These are phyloP conservation scores for Coemansia sp. DNA, from an alignment of 192 early-diverging fungal species.

Conservation along the genomic window DNA sequence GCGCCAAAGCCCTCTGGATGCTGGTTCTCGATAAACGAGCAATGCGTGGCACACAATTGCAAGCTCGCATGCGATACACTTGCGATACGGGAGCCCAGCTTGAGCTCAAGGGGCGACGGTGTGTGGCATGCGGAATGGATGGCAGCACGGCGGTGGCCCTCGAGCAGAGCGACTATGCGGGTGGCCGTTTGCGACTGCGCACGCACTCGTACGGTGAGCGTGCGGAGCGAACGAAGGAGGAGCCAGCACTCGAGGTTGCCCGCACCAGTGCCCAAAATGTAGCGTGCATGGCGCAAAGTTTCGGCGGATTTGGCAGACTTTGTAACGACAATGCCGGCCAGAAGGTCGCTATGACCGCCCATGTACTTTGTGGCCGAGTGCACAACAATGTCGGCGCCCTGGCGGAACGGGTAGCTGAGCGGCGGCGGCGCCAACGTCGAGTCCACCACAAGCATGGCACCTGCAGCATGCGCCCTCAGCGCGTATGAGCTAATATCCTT, in stretches of 20 bases:
- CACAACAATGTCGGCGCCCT: slow-evolving; percentile 68
- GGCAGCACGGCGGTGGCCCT: slow-evolving; percentile 38
- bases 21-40: slow-evolving; percentile 36
- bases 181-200: slow-evolving; percentile 61
- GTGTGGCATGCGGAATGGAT: slow-evolving; percentile 41
- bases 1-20: slow-evolving; percentile 47
- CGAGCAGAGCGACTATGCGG: slow-evolving; percentile 57
- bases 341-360: slow-evolving; percentile 68
- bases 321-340: slow-evolving; percentile 65
- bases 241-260: slow-evolving; percentile 71
- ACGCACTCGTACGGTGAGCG: slow-evolving; percentile 62
- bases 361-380: slow-evolving; percentile 74
- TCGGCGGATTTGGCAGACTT: slow-evolving; percentile 38
- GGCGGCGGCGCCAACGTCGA: slow-evolving; percentile 74
- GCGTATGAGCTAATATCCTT: slow-evolving; percentile 39
- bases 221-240: slow-evolving; percentile 60
- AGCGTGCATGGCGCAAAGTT: slow-evolving; percentile 53
- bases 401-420: slow-evolving; percentile 59
- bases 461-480: slow-evolving; percentile 51
- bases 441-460: slow-evolving; percentile 61
- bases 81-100: slow-evolving; percentile 25
- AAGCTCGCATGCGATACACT: slow-evolving; percentile 44
- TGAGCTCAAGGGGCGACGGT: slow-evolving; percentile 19
- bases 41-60: slow-evolving; percentile 15
- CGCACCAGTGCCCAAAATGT: slow-evolving; percentile 55